phyloP scores from a whole-genome alignment of 2,329 filamentous ascomycete species.

The Alternaria ethzedia region DNA sequence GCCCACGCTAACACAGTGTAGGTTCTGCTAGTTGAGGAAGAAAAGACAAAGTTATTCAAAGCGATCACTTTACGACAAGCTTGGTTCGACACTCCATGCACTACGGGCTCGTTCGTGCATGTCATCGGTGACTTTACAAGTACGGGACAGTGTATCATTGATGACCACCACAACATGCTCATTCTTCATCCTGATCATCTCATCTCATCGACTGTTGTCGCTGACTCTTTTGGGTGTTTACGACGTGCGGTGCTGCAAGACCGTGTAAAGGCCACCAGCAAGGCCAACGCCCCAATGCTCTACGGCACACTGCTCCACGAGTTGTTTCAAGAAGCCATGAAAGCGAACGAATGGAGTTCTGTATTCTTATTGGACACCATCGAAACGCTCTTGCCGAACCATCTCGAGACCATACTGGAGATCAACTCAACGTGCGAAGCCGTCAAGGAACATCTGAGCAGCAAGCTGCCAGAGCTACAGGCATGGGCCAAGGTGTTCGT shows the following conservation, averaged over 20 bases:
- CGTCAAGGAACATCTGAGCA: conserved; percentile 79
- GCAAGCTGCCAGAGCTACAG: conserved; percentile 81
- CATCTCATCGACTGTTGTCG: conserved; percentile 91
- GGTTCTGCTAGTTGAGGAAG: conserved; percentile 82
- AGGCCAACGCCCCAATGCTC: conserved; percentile 78
- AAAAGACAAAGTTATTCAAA: conserved; percentile 69
- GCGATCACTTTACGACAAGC: conserved; percentile 80
- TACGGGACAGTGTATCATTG: conserved; percentile 77
- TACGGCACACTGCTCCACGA: conserved; percentile 96
- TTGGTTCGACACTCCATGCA: conserved; percentile 83
- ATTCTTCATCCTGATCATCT: conserved; percentile 95
- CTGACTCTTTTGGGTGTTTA: conserved; percentile 93
- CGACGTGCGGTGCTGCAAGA: conserved; percentile 93
- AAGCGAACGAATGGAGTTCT: conserved; percentile 80
- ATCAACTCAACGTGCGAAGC: conserved; percentile 77
- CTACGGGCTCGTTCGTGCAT: conserved; percentile 79
- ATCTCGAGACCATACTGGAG: conserved; percentile 88
- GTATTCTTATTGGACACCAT: conserved; percentile 71
- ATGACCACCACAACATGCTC: conserved; percentile 82
- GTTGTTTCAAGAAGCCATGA: conserved; percentile 89
- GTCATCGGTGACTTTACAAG: conserved; percentile 78
- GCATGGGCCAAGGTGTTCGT: conserved; percentile 87
- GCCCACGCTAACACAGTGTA: conserved; percentile 50
- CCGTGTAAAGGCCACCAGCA: conserved; percentile 87
- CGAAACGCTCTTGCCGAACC: conserved; percentile 71